These are phyloP conservation scores for Chenopodium formosanum DNA, from an alignment of 148 eudicot genomes.

Conservation along the genomic window DNA sequence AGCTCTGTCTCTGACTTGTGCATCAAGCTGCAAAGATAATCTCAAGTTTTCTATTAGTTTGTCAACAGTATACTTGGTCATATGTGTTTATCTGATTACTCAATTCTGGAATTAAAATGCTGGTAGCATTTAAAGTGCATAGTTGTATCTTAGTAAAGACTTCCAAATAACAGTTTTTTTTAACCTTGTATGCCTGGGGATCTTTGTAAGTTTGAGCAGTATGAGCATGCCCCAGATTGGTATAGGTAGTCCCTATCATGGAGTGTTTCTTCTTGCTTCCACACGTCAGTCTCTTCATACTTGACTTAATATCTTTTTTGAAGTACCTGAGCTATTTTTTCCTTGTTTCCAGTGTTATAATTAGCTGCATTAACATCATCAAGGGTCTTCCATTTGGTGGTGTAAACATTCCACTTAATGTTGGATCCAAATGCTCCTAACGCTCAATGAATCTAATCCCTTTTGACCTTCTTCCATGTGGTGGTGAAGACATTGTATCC, in stretches of 20 bases:
- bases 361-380: neutral
- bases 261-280: neutral
- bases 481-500: neutral
- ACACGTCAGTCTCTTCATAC: neutral
- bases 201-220: neutral
- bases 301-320: neutral
- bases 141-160: neutral
- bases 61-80: no score
- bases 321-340: neutral
- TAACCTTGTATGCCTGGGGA: neutral
- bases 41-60: neutral
- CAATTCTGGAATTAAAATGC: neutral
- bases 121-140: neutral
- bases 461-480: neutral
- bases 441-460: neutral
- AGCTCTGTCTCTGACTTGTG: constrained; percentile 13
- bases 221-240: neutral
- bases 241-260: neutral
- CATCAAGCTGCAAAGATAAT: neutral
- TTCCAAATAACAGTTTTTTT: neutral
- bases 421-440: neutral
- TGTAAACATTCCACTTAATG: neutral
- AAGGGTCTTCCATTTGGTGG: neutral
- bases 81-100: no score
- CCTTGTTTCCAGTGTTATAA: neutral